Percentiles rank a stretch among this genome's conserved stretches.
Evolutionary conservation across 345 rosid species (phyloP).

Genomic region (Boechera stricta): DNA sequence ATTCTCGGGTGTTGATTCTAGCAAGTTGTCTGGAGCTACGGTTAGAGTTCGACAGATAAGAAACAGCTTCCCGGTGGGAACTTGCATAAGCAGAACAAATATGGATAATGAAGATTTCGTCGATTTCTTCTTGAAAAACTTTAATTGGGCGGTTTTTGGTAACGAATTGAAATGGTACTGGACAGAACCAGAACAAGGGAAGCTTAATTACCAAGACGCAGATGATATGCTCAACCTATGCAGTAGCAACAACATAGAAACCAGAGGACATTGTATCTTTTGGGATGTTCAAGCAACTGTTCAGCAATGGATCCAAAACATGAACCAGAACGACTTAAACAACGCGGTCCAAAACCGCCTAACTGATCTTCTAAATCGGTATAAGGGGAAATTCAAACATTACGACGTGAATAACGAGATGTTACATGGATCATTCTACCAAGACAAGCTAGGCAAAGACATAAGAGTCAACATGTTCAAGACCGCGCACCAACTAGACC

Average conservation of each 20-base stretch:
- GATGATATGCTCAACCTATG: constrained; percentile 89
- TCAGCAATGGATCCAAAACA: constrained; percentile 78
- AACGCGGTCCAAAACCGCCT: constrained; percentile 74
- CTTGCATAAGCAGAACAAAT: constrained; percentile 79
- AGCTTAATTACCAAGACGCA: constrained; percentile 82
- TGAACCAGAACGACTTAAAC: constrained; percentile 62
- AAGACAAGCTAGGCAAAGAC: constrained; percentile 69
- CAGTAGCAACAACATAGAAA: constrained; percentile 57
- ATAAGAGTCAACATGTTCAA: constrained; percentile 82
- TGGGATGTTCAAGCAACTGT: constrained; percentile 90
- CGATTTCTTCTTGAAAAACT: constrained; percentile 69
- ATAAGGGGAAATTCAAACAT: constrained; percentile 86
- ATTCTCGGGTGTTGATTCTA: constrained; percentile 55
- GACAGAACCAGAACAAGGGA: constrained; percentile 88
- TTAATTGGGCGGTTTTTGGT: constrained; percentile 93
- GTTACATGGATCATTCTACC: constrained; percentile 94
- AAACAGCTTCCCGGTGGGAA: constrained; percentile 81
- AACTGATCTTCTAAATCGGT: constrained; percentile 67
- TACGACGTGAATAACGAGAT: constrained; percentile 97
- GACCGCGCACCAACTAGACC: constrained; percentile 73
- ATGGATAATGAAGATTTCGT: constrained; percentile 92
- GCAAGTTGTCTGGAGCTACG: constrained; percentile 50
- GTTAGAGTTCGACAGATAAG: constrained; percentile 68
- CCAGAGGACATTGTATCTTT: constrained; percentile 92
- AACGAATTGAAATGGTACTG: constrained; percentile 97